phyloP scores from a whole-genome alignment of 257 asterid species.

The Nicotiana obtusifolia region DNA sequence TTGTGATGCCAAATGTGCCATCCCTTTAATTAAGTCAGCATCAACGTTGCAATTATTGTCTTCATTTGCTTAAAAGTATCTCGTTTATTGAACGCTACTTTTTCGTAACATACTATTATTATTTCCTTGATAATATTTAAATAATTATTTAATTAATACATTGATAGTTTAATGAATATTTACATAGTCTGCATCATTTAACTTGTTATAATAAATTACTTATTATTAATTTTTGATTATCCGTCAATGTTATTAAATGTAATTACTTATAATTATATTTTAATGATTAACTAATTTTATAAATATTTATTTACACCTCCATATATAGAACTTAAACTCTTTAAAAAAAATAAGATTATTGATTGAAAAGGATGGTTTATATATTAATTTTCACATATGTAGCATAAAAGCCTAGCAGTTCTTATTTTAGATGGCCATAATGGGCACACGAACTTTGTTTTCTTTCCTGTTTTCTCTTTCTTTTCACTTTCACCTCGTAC shows the following conservation, averaged over 20 bases:
- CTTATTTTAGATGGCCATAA: background rate
- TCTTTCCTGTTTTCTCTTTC: background rate
- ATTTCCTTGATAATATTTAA: background rate
- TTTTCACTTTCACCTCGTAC: constrained; percentile 14
- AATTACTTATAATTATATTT: no score
- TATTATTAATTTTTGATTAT: no score
- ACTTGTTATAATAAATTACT: no score
- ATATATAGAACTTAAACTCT: no score
- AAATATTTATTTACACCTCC: no score
- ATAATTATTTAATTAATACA: no score
- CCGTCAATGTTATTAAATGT: no score
- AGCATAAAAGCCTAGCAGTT: background rate
- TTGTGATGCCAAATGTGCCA: constrained; percentile 8
- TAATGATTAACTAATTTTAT: no score
- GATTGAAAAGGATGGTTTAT: constrained; percentile 1
- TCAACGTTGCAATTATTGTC: background rate
- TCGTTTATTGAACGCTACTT: background rate
- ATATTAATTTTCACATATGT: background rate
- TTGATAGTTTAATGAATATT: no score
- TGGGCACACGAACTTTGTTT: background rate
- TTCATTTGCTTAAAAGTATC: background rate
- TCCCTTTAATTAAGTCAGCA: background rate
- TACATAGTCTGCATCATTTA: no score
- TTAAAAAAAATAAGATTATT: background rate
- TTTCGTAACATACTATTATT: background rate